Evolutionary conservation across 257 asterid genomes (phyloP), one percentile per base, ranked within the genome.

Genomic region (Petrea volubilis): DNA sequence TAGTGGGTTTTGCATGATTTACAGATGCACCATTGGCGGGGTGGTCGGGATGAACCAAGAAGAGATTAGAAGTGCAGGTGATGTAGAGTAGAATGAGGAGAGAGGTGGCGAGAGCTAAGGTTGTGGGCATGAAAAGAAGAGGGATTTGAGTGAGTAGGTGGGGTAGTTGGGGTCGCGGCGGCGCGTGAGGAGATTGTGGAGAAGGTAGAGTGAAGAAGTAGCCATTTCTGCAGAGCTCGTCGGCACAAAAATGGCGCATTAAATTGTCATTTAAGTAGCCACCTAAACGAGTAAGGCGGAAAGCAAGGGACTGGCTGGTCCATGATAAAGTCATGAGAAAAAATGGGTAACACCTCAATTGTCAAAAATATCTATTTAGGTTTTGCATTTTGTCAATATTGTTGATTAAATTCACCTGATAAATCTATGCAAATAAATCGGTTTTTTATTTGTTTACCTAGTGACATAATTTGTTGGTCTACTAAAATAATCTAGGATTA

Each of bases 101-200:
- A 62, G 86, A 84, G 63, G 95, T 85, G 49, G 87, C 60, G 33
- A 93, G 88, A 82, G 91, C 92, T 72, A 90, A 80, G 78, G 89
- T 77, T 13, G 90, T 80, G 53, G 92, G 97, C 74, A 93, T 58
- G 64, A 86, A 75, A 82, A 74, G 81, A 92, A 80, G 12, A 75
- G 56, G 52, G 82, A 63, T 70, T 77, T 87, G 41, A 80, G 70
- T 3, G 81, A 58, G 75, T 44, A 73, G 34, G 64, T 5, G 29
- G 72, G 67, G 31, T 75, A 43, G 78, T 11, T 55, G 5, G 67
- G 49, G 53, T 83, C 80, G 21, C 83, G 85, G 77, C 87, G 92
- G 83, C 74, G 88, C 78, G 80, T 58, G 75, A 85, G 81, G 78
- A 79, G 66, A 20, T 23, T 46, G 80, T 87, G 76, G 77, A 81